Base-by-base conservation (phyloP, 148 eudicot species). In the Selenicereus undatus region DNA sequence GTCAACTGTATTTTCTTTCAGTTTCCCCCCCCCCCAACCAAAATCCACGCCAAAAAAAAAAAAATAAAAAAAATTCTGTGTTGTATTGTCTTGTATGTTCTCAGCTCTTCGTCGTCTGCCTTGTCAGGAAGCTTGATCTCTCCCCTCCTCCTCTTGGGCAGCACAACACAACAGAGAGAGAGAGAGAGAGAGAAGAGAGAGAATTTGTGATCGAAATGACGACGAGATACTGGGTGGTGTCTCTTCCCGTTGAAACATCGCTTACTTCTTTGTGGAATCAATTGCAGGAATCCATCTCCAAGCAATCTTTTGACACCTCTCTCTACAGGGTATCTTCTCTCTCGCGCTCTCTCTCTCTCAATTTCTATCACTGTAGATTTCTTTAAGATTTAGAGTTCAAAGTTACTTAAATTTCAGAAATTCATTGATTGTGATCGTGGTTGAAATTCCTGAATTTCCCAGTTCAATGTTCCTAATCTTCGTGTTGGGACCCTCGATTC, bases 391-490 rank as follows among this genome's bases (percentile, higher is more conserved):
- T 29, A 2, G 0, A 20, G 20, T 32, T 54, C 48, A 29, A 29
- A 27, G 27, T 76, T 27, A 2, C 21, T 58, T 54, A 3, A 58
- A 26, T 74, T 48, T 48, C 3, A 2, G 27, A 64, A 3, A 64
- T 64, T 64, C 68, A n/a, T 64, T 24, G 8, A 22, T n/a, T 64
- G 68, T 64, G 68, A 64, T 64, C 68, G 29, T 64, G 7, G 18
- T n/a, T 22, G 5, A 64, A 60, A 4, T 60, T 60, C 65, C 17
- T 71, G 35, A 51, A 66, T 84, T 90, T 83, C 73, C 87, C 91
- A 96, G 99, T 96, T 93, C 84, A 96, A 92, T 84, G 90, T 92
- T 52, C 97, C 99, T 26, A 91, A 90, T 92, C 97, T 95, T n/a
- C 90, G 97, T 52, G 97, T 96, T 13, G 98, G 99, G 8, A 96